A percentile compares a stretch with the other conserved stretches of the same genome.
Evolutionary conservation across 1,284 basidiomycete genomes (phyloP).

Genomic region (Lentinula novae-zelandiae): DNA sequence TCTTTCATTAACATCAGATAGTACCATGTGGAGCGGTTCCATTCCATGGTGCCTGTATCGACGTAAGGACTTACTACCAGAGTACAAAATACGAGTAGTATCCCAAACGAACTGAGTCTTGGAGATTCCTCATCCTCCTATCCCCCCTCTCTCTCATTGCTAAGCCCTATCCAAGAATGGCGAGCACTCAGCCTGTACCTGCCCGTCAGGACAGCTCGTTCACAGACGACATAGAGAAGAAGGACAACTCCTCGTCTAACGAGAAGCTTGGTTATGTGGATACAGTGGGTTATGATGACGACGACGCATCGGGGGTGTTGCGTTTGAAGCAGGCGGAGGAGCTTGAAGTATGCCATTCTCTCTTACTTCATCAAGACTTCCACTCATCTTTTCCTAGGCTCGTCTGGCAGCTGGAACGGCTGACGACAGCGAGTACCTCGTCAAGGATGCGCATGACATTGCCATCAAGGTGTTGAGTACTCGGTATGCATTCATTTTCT

Average conservation of each 20-base stretch:
- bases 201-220: not conserved
- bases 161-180: not conserved
- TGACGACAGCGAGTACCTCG: conserved; percentile 13
- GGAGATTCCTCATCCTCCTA: not conserved
- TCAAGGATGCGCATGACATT: conserved; percentile 16
- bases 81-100: conserved; percentile 6
- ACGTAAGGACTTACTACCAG: not conserved
- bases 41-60: not conserved
- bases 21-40: not conserved
- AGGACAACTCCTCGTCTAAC: not conserved
- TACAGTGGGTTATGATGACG: not conserved
- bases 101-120: not conserved
- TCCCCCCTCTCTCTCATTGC: not conserved
- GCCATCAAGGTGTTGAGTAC: conserved; percentile 18
- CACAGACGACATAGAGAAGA: conserved; percentile 1
- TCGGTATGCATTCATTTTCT: conserved; percentile 8
- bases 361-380: not conserved
- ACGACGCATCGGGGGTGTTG: conserved; percentile 3
- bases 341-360: not conserved
- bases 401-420: conserved; percentile 14
- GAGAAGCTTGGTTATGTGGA: conserved; percentile 2
- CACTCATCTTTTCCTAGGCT: conserved; percentile 5
- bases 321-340: conserved; percentile 5
- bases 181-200: not conserved
- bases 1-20: not conserved